Conservation (phyloP, 371 early-diverging fungal species). For the Mortierella sp. region DNA sequence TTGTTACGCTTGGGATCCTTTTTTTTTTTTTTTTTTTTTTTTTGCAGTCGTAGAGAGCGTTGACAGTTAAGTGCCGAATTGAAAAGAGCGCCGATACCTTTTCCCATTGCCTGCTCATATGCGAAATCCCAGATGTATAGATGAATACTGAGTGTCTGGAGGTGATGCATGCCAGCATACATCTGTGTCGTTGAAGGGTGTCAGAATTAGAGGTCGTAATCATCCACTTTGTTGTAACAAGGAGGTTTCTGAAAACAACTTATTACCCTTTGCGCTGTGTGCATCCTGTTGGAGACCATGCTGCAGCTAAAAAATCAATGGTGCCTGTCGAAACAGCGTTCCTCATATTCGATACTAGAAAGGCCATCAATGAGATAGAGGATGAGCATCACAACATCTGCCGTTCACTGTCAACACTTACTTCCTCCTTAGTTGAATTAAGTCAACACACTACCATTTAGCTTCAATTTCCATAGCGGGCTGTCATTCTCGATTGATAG, state of each 20-base stretch:
- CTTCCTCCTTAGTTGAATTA: not conserved
- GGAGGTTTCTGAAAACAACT: not conserved
- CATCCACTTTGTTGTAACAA: too few relatives aligned
- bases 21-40: not conserved
- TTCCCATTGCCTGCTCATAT: slow-evolving; percentile 25
- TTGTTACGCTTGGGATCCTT: not conserved
- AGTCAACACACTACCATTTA: slow-evolving; percentile 10
- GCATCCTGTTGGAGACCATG: slow-evolving; percentile 51
- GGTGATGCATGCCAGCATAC: slow-evolving; percentile 38
- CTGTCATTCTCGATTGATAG: slow-evolving; percentile 14
- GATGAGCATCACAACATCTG: not conserved
- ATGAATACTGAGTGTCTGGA: slow-evolving; percentile 29
- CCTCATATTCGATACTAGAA: slow-evolving; percentile 24
- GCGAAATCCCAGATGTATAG: slow-evolving; percentile 28
- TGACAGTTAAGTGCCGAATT: not conserved
- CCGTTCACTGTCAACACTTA: not conserved
- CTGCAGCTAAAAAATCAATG: slow-evolving; percentile 18
- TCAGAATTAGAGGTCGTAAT: not conserved
- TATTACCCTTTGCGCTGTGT: slow-evolving; percentile 32
- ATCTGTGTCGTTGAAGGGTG: slow-evolving; percentile 9
- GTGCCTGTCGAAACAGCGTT: slow-evolving; percentile 12
- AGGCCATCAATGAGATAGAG: not conserved
- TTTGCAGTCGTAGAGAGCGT: not conserved
- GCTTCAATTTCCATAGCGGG: slow-evolving; percentile 28
- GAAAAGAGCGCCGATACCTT: slow-evolving; percentile 17